Base-by-base conservation (phyloP, 208 protist species). In the Tritrichomonas foetus region DNA sequence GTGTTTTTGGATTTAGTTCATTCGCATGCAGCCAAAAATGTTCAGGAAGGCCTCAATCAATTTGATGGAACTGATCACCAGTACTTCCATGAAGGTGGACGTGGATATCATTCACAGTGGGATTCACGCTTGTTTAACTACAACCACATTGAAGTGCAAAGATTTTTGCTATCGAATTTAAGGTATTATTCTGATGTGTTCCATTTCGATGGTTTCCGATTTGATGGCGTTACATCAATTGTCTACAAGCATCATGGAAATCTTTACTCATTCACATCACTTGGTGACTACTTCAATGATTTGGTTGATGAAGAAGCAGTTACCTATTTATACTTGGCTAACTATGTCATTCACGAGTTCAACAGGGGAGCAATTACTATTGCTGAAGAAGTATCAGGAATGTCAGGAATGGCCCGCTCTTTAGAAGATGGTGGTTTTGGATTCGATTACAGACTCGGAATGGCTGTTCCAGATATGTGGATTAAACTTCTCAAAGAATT, bases 171-270 rank as follows among this genome's bases (percentile, higher is more conserved):
- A 53, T 84, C 92, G 5, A 93, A 93, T 47, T n/a, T 92, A 39
- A 8, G 50, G 53, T 80, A 66, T 30, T 95, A 41, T 14, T 44
- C 96, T 1, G 95, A 97, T 2, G 95, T 95, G 27, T 98, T 96
- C 94, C 41, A 94, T 1, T 97, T 98, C 94, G 97, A 98, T 94
- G 97, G 97, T 13, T 98, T 98, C 95, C 94, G 97, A 66, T 98
- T 98, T 94, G 97, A 98, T 94, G 97, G 96, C n/a, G 96, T 98
- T 0, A 98, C 97, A 0, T 97, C 97, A 20, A 97, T 98, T 96
- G 93, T 98, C 0, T 98, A 98, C 93, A 93, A 94, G 13, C 97
- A 98, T 93, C 96, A 97, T 74, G 97, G 97, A 2, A 57, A 57
- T 22, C 14, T 53, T 27, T 53, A 36, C 41, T 75, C 57, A 50